Evolutionary conservation across 495 filamentous ascomycete genomes (phyloP).

Genomic region (Podospora didyma): DNA sequence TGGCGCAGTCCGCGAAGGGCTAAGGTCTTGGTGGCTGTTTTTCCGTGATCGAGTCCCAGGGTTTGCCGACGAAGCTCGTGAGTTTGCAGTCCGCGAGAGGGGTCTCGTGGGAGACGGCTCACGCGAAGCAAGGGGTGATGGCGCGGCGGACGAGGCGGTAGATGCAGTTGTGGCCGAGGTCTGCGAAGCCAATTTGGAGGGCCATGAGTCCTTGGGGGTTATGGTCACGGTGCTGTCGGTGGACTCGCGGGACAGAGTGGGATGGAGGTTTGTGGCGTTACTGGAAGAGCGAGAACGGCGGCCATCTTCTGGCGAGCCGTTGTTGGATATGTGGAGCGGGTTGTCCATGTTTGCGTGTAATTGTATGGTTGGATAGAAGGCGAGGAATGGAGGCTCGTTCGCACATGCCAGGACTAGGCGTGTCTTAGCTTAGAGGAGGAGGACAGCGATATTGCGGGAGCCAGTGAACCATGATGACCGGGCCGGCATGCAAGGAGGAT

Average conservation of each 20-base stretch:
- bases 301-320: constrained; percentile 14
- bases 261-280: constrained; percentile 12
- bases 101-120: constrained; percentile 48
- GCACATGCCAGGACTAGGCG: constrained; percentile 26
- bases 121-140: constrained; percentile 46
- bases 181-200: constrained; percentile 25
- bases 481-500: constrained; percentile 14
- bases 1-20: constrained; percentile 53
- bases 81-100: constrained; percentile 21
- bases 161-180: constrained; percentile 29
- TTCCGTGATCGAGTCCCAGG: constrained; percentile 58
- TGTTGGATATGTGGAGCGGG: constrained; percentile 20
- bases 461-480: constrained; percentile 23
- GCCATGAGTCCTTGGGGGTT: constrained; percentile 36
- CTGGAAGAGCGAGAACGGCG: constrained; percentile 5
- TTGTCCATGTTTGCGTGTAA: constrained; percentile 33
- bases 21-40: constrained; percentile 62
- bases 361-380: constrained; percentile 7
- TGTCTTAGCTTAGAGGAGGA: constrained; percentile 22
- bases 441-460: constrained; percentile 7
- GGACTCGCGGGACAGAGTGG: constrained; percentile 30
- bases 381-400: constrained; percentile 17
- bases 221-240: constrained; percentile 38
- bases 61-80: constrained; percentile 26
- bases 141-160: constrained; percentile 43